Evolutionary conservation across 176 grass and related monocot species (phyloP), one percentile per base, ranked within the genome.

Genomic region (Hordeum marinum): DNA sequence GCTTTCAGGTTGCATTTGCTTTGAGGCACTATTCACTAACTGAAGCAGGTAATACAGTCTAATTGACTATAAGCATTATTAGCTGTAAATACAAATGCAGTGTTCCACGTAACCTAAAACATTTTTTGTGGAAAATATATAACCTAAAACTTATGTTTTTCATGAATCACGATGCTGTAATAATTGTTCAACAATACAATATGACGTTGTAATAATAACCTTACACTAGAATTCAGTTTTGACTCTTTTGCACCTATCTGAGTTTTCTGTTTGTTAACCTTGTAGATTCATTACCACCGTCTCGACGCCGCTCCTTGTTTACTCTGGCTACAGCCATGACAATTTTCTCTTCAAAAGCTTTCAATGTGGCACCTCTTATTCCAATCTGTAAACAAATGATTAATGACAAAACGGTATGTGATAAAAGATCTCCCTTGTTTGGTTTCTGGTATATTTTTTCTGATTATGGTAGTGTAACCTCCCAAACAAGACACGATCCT

Each of bases 1-100:
- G 94, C 87, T 99, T 99, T 91, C 93, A 94, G 85, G 91, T 96
- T 91, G 94, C 94, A 79, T 99, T 99, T 87, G 78, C 88, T 62
- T 86, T 99, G 72, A 94, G 94, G 88, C 79, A 81, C 77, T 77
- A 92, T 89, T 74, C 96, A 15, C 96, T 99, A 74, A 85, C 80
- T 72, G 83, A 80, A 89, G 78, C 87, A 87, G 90, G 96, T 92
- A 68, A 79, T 39, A 64, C 73, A 68, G 61, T 68, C 77, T 80
- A 80, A 65, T 81, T 32, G 26, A 46, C 18, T 79, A 62, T 40
- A 79, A 82, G 15, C 61, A 69, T 26, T 27, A 67, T 48, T 70
- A 79, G 13, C 62, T 63, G 41, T 67, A 79, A 86, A 78, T 39
- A 27, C 27, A 68, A 82, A 86, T 46, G 32, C 39, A 76, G 1